Conservation (phyloP, 164 flowering plant genomes). For the Kingdonia uniflora region DNA sequence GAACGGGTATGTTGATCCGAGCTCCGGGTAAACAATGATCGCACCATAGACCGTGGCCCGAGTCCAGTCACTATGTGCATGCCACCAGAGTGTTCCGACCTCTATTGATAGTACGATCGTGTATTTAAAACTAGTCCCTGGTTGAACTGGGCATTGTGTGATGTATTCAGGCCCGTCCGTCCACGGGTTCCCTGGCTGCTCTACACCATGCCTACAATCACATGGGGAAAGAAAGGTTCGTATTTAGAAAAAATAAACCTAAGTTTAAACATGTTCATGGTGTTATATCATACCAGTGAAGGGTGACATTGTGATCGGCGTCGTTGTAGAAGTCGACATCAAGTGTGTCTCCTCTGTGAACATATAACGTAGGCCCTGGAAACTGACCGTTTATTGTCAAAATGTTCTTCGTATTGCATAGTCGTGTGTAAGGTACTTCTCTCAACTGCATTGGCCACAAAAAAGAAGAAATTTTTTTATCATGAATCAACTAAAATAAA, state of each 20-base stretch:
- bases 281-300: slow-evolving; percentile 23
- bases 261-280: too few relatives aligned
- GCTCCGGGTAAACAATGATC: slow-evolving; percentile 21
- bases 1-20: slow-evolving; percentile 22
- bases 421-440: slow-evolving; percentile 15
- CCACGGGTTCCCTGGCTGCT: slow-evolving; percentile 46
- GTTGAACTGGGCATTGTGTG: slow-evolving; percentile 43
- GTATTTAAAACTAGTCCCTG: slow-evolving; percentile 26
- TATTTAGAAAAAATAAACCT: too few relatives aligned
- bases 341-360: slow-evolving; percentile 20
- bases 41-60: slow-evolving; percentile 39
- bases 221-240: too few relatives aligned
- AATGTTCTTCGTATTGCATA: slow-evolving; percentile 23
- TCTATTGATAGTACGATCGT: slow-evolving; percentile 21
- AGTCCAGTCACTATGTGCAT: slow-evolving; percentile 50
- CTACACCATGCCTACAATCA: slow-evolving; percentile 26
- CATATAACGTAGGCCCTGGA: slow-evolving; percentile 30
- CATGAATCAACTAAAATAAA: too few relatives aligned
- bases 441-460: slow-evolving; percentile 12
- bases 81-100: slow-evolving; percentile 60
- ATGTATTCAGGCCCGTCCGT: slow-evolving; percentile 40
- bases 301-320: slow-evolving; percentile 18
- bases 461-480: too few relatives aligned
- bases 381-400: slow-evolving; percentile 31
- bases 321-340: slow-evolving; percentile 18